Evolutionary conservation across 2,329 filamentous ascomycete genomes (phyloP).

Genomic region (Huntiella bhutanensis): DNA sequence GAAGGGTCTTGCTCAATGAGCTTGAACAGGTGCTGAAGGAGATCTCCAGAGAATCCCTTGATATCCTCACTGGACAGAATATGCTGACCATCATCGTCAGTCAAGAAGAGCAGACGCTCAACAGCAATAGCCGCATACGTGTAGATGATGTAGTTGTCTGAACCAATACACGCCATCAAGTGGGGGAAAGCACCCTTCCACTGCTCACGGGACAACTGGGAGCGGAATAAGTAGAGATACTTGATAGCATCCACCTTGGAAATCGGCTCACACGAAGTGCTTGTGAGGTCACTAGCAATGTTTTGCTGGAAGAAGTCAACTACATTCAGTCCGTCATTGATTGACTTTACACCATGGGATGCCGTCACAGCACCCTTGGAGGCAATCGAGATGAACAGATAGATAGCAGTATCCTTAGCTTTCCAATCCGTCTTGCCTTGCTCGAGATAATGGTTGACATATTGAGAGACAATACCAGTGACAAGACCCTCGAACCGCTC

Average conservation of each 20-base stretch:
- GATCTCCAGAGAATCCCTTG: conserved; percentile 62
- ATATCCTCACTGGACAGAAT: conserved; percentile 68
- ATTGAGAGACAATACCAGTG: conserved; percentile 69
- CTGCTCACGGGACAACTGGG: conserved; percentile 76
- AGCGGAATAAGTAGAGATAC: conserved; percentile 91
- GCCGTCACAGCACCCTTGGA: conserved; percentile 78
- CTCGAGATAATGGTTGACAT: conserved; percentile 71
- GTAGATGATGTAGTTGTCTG: conserved; percentile 87
- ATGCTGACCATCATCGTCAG: conserved; percentile 53
- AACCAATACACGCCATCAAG: conserved; percentile 77
- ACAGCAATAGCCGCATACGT: conserved; percentile 93
- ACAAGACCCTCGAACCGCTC: conserved; percentile 75
- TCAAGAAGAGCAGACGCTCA: conserved; percentile 77
- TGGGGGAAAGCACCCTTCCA: conserved; percentile 82
- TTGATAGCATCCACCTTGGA: conserved; percentile 97
- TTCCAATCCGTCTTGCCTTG: conserved; percentile 80
- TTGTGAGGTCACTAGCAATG: conserved; percentile 72
- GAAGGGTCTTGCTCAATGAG: conserved; percentile 71
- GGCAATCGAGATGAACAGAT: conserved; percentile 84
- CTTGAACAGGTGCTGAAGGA: conserved; percentile 76
- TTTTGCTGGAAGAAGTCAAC: conserved; percentile 90
- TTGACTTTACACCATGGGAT: conserved; percentile 74
- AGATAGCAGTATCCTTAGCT: conserved; percentile 94
- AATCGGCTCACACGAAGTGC: conserved; percentile 56
- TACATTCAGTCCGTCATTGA: conserved; percentile 74